Percentiles rank a stretch among this genome's conserved stretches.
These are phyloP conservation scores for Chaetomium sp. DNA, from an alignment of 2,329 filamentous ascomycete species.

Conservation along the genomic window DNA sequence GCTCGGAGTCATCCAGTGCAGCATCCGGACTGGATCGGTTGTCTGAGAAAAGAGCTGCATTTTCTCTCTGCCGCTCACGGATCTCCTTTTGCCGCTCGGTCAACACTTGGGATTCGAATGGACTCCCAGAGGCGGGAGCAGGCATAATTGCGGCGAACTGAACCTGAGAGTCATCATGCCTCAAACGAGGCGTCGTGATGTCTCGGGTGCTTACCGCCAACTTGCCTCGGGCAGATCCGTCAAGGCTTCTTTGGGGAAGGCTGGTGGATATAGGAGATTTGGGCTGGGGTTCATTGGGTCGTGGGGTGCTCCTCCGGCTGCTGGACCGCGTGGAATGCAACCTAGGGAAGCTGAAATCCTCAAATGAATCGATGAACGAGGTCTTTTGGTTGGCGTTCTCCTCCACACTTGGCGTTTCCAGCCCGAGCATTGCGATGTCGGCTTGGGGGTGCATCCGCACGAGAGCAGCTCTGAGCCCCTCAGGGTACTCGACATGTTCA, in stretches of 20 bases:
- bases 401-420: slow-evolving; percentile 34
- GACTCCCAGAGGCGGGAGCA: slow-evolving; percentile 42
- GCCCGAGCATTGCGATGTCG: slow-evolving; percentile 41
- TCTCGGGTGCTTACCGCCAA: slow-evolving; percentile 28
- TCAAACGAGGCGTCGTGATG: slow-evolving; percentile 42
- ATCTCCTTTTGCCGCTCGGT: slow-evolving; percentile 78
- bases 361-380: slow-evolving; percentile 43
- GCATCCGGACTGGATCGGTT: slow-evolving; percentile 49
- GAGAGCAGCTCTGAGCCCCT: slow-evolving; percentile 55
- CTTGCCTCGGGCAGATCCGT: slow-evolving; percentile 24
- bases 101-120: slow-evolving; percentile 62
- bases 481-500: slow-evolving; percentile 56
- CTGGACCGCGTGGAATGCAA: slow-evolving; percentile 25
- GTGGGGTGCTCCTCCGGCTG: slow-evolving; percentile 22
- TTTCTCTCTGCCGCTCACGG: slow-evolving; percentile 63
- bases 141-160: slow-evolving; percentile 65
- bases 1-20: slow-evolving; percentile 13
- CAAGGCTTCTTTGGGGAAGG: slow-evolving; percentile 24
- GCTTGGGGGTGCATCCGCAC: slow-evolving; percentile 50
- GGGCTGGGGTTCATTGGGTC: slow-evolving; percentile 22
- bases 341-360: slow-evolving; percentile 34
- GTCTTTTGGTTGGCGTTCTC: slow-evolving; percentile 35
- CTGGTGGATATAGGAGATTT: slow-evolving; percentile 31
- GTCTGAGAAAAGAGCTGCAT: slow-evolving; percentile 60
- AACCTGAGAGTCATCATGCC: slow-evolving; percentile 78